These are phyloP conservation scores for Cercospora zeina DNA, from an alignment of 2,329 filamentous ascomycete species.

Conservation along the genomic window DNA sequence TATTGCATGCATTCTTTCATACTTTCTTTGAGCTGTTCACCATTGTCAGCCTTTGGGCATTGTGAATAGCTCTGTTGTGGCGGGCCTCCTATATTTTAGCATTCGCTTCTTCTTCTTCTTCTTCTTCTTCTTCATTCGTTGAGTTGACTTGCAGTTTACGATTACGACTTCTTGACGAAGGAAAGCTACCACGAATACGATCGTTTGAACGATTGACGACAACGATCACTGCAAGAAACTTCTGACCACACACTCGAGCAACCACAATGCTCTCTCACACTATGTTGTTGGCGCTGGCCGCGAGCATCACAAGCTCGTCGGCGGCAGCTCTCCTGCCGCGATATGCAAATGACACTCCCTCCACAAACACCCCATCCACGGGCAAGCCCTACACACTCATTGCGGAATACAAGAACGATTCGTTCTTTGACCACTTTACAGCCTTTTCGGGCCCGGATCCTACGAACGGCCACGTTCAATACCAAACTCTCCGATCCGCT, in stretches of 20 bases:
- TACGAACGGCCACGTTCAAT: constrained; percentile 44
- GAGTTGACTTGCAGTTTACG: not conserved
- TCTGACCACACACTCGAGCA: not conserved
- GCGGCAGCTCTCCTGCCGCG: constrained; percentile 18
- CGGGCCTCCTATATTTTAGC: not conserved
- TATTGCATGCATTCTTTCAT: constrained; percentile 10
- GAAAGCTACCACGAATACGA: not conserved
- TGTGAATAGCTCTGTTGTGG: constrained; percentile 4
- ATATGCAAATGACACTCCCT: constrained; percentile 10
- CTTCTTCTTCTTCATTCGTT: not conserved
- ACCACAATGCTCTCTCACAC: not conserved
- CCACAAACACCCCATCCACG: not conserved
- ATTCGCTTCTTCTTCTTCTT: too few species aligned
- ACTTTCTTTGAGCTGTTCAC: constrained; percentile 3
- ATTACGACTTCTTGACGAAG: not conserved
- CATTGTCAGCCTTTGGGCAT: constrained; percentile 8
- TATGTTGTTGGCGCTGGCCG: constrained; percentile 19
- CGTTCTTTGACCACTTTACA: constrained; percentile 50
- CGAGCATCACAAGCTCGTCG: constrained; percentile 11
- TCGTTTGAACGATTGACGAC: constrained; percentile 1
- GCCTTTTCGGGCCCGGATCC: constrained; percentile 49
- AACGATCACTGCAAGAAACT: not conserved
- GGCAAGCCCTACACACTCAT: constrained; percentile 35
- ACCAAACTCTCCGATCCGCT: constrained; percentile 33
- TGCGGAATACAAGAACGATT: constrained; percentile 36